Evolutionary conservation across 345 rosid genomes (phyloP).

Genomic region (Eucalyptus globulus): DNA sequence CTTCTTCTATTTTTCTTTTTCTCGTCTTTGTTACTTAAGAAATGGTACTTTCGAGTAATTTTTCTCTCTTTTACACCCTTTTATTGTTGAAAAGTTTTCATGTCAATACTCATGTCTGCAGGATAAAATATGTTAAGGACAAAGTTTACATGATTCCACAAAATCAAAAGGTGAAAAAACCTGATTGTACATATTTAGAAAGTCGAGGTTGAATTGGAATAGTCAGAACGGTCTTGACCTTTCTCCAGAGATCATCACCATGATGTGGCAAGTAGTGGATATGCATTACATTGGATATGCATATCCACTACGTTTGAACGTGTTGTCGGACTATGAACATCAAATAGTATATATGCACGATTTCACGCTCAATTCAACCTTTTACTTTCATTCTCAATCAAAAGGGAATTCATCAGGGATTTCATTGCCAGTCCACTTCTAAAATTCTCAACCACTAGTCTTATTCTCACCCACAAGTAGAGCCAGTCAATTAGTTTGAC

Average conservation of each 20-base stretch:
- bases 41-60: neutral
- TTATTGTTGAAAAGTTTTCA: neutral
- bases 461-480: neutral
- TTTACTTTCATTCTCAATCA: neutral
- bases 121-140: neutral
- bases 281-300: neutral
- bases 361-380: neutral
- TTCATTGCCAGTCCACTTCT: neutral
- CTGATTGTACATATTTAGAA: neutral
- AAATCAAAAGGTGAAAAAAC: neutral
- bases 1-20: neutral
- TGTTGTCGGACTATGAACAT: neutral
- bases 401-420: neutral
- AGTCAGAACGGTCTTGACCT: neutral
- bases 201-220: neutral
- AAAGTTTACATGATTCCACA: neutral
- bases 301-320: neutral
- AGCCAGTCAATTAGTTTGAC: neutral
- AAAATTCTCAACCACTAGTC: neutral
- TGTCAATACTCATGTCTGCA: neutral
- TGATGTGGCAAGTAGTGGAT: neutral
- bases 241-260: neutral
- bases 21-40: neutral
- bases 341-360: neutral
- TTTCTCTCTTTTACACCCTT: neutral